phyloP scores from a whole-genome alignment of 805 yeast genomes.

The Cyberlindnera xishuangbannaensis region DNA sequence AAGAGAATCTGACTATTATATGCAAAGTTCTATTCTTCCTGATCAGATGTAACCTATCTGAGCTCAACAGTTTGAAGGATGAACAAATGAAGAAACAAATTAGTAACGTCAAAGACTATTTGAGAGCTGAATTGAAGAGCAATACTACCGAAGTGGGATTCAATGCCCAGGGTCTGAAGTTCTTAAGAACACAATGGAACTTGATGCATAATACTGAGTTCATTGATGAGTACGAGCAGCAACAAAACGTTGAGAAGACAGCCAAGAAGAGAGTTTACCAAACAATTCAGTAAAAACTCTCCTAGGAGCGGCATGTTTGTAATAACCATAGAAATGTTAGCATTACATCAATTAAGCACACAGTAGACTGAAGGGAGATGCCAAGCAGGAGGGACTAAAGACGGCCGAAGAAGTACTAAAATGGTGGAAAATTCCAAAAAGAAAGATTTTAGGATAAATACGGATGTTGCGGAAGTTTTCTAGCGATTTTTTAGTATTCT shows the following conservation, averaged over 20 bases:
- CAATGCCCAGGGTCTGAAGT: conserved; percentile 78
- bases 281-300: conserved; percentile 34
- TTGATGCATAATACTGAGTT: conserved; percentile 68
- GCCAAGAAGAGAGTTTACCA: conserved; percentile 72
- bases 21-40: conserved; percentile 75
- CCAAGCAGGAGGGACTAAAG: too few relatives aligned
- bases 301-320: too few relatives aligned
- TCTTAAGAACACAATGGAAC: conserved; percentile 73
- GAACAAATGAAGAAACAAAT: conserved; percentile 58
- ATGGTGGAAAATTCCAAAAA: too few relatives aligned
- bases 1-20: conserved; percentile 53
- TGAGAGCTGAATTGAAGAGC: conserved; percentile 49
- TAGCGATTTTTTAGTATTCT: too few relatives aligned
- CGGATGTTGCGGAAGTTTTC: too few relatives aligned
- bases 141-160: conserved; percentile 65
- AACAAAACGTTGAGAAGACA: conserved; percentile 43
- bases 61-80: conserved; percentile 66
- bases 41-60: conserved; percentile 68
- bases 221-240: conserved; percentile 59
- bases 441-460: too few relatives aligned
- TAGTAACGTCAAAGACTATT: conserved; percentile 51
- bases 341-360: too few relatives aligned
- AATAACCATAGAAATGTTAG: too few relatives aligned
- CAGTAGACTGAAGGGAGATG: too few relatives aligned
- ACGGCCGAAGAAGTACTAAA: too few relatives aligned